phyloP scores from a whole-genome alignment of 176 grass and related monocot genomes.

The Bromus sterilis region DNA sequence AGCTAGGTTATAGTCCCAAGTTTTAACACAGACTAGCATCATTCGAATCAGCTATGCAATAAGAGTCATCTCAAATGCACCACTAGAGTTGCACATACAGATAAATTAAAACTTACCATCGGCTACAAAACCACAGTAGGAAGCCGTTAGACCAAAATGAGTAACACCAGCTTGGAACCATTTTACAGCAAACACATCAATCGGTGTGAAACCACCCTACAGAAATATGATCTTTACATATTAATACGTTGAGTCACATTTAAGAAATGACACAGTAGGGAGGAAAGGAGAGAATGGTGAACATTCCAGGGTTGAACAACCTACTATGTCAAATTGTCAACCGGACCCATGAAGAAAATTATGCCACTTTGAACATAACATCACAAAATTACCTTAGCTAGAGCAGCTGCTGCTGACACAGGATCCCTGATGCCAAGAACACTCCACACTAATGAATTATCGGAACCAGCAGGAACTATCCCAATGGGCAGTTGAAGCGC shows the following conservation, averaged over 20 bases:
- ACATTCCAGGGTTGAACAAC: neutral
- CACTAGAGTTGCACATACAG: neutral
- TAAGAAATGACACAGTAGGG: neutral
- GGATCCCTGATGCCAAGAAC: slow-evolving; percentile 86
- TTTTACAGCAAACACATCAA: slow-evolving; percentile 82
- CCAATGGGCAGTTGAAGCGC: slow-evolving; percentile 67
- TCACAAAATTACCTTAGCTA: slow-evolving; percentile 59
- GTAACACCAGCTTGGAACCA: slow-evolving; percentile 49
- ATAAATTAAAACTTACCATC: slow-evolving; percentile 57
- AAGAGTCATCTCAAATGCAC: slow-evolving; percentile 1
- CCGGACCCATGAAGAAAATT: neutral
- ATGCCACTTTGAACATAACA: neutral
- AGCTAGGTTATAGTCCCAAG: neutral
- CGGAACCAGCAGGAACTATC: slow-evolving; percentile 82
- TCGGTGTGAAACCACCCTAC: slow-evolving; percentile 67
- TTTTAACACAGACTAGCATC: neutral
- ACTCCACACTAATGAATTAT: slow-evolving; percentile 92
- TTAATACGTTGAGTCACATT: slow-evolving; percentile 18
- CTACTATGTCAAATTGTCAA: neutral
- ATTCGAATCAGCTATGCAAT: neutral
- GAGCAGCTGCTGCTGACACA: slow-evolving; percentile 57
- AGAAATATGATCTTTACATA: slow-evolving; percentile 21
- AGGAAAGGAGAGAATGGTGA: neutral
- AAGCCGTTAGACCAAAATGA: slow-evolving; percentile 81
- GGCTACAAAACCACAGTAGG: slow-evolving; percentile 86